phyloP scores from a whole-genome alignment of 2,329 filamentous ascomycete genomes.

The Rosellinia necatrix region DNA sequence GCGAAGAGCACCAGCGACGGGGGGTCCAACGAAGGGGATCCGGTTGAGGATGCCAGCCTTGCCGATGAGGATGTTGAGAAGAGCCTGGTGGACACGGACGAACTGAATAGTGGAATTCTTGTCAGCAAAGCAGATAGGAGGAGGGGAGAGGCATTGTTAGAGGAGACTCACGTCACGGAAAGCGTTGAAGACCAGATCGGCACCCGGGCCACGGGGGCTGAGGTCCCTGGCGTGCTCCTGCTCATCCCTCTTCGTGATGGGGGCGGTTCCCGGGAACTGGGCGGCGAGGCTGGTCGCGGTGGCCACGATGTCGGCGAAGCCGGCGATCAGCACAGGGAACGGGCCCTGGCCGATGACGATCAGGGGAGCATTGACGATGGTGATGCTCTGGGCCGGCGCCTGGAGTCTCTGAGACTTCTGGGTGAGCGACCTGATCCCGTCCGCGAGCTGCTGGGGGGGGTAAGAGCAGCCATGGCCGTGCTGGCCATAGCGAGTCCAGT shows the following conservation, averaged over 20 bases:
- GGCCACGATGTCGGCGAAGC: conserved; percentile 22
- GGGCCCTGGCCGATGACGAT: conserved; percentile 21
- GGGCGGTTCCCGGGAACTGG: not conserved
- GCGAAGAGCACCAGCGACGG: conserved; percentile 22
- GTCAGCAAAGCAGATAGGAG: not conserved
- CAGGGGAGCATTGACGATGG: conserved; percentile 12
- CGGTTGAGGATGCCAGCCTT: conserved; percentile 18
- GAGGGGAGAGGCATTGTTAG: not conserved
- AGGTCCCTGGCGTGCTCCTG: conserved; percentile 17
- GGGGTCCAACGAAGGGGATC: conserved; percentile 21
- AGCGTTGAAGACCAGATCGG: conserved; percentile 19
- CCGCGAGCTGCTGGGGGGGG: conserved; percentile 21
- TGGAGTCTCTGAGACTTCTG: conserved; percentile 21
- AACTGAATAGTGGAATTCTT: conserved; percentile 4
- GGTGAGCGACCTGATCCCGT: conserved; percentile 16
- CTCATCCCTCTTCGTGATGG: conserved; percentile 3
- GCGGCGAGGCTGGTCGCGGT: conserved; percentile 5
- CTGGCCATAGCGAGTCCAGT: conserved; percentile 19
- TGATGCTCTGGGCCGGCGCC: conserved; percentile 23
- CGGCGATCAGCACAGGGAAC: conserved; percentile 11
- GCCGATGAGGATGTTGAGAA: conserved; percentile 25
- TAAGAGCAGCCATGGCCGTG: conserved; percentile 11
- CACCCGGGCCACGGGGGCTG: conserved; percentile 9
- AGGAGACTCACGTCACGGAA: conserved; percentile 19
- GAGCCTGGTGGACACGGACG: conserved; percentile 21